Evolutionary conservation across 179 eudicot species (phyloP).

Genomic region (Vitellaria paradoxa): DNA sequence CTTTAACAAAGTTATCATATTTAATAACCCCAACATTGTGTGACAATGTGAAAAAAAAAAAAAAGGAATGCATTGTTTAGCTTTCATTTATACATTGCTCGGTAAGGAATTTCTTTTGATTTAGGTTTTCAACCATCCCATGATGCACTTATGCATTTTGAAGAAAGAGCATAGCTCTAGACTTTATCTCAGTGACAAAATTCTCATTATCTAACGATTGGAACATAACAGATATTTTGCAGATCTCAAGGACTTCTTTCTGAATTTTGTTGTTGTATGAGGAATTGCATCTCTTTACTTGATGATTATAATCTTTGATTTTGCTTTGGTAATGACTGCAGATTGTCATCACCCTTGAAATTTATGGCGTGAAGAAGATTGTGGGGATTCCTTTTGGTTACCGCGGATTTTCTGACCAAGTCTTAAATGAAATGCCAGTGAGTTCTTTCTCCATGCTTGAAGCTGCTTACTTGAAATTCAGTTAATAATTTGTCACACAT

Average conservation of each 20-base stretch:
- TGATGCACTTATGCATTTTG: neutral
- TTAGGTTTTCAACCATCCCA: neutral
- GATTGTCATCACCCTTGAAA: conserved; percentile 98
- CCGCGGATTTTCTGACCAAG: conserved; percentile 83
- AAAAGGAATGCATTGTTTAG: neutral
- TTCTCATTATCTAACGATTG: neutral
- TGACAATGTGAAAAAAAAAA: neutral
- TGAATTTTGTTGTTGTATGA: neutral
- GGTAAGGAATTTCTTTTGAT: neutral
- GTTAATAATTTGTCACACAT: neutral
- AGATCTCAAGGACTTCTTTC: neutral
- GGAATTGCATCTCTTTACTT: neutral
- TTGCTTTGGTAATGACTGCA: conserved; percentile 29
- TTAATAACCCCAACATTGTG: neutral
- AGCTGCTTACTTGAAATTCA: neutral
- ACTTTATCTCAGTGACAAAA: neutral
- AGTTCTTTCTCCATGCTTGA: conserved; percentile 27
- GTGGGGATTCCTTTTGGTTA: conserved; percentile 96
- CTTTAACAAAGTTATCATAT: neutral
- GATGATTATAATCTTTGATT: conserved; percentile 11
- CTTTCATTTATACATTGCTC: neutral
- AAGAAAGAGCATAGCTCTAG: neutral
- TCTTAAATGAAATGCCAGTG: conserved; percentile 78
- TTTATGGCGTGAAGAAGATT: conserved; percentile 93
- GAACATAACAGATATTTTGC: neutral